These are phyloP conservation scores for Raffaelea ambrosiae DNA, from an alignment of 2,329 filamentous ascomycete species.

Conservation along the genomic window DNA sequence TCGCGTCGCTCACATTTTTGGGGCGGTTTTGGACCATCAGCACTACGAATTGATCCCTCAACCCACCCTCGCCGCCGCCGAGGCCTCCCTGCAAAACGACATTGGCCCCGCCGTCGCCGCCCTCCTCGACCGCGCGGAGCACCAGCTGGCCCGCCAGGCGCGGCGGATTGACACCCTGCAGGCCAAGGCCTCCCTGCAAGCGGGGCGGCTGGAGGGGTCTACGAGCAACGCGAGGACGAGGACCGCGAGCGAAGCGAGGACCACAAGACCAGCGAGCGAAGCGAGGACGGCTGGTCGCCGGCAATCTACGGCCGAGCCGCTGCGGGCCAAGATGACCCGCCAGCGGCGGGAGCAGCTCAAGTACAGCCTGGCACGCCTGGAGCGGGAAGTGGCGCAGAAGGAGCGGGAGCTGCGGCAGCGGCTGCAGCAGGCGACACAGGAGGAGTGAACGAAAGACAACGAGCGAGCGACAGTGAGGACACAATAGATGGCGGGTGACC, in stretches of 20 bases:
- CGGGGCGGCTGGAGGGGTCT: conserved; percentile 49
- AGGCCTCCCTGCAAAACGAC: conserved; percentile 76
- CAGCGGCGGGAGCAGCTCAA: conserved; percentile 80
- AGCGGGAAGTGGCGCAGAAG: conserved; percentile 76
- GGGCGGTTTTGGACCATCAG: too few species aligned
- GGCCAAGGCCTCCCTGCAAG: conserved; percentile 74
- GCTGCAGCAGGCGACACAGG: conserved; percentile 18
- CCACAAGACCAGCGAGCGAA: conserved; percentile 4
- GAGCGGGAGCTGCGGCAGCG: conserved; percentile 49
- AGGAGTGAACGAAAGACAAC: background rate
- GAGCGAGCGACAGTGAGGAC: background rate
- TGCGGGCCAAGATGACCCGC: conserved; percentile 51
- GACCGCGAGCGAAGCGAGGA: background rate
- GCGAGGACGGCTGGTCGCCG: conserved; percentile 1
- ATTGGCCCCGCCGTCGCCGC: conserved; percentile 79
- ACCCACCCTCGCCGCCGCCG: conserved; percentile 70
- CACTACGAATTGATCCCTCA: conserved; percentile 92
- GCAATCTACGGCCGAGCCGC: conserved; percentile 24
- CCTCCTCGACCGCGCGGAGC: conserved; percentile 72
- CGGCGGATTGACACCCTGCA: conserved; percentile 77
- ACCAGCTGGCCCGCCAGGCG: conserved; percentile 73
- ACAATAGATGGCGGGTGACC: too few species aligned
- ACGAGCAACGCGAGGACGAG: conserved; percentile 18
- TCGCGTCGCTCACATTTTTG: too few species aligned
- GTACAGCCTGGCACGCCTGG: conserved; percentile 78